Evolutionary conservation across 257 asterid genomes (phyloP), one percentile per base, ranked within the genome.

Genomic region (Solanum chiquidenum): DNA sequence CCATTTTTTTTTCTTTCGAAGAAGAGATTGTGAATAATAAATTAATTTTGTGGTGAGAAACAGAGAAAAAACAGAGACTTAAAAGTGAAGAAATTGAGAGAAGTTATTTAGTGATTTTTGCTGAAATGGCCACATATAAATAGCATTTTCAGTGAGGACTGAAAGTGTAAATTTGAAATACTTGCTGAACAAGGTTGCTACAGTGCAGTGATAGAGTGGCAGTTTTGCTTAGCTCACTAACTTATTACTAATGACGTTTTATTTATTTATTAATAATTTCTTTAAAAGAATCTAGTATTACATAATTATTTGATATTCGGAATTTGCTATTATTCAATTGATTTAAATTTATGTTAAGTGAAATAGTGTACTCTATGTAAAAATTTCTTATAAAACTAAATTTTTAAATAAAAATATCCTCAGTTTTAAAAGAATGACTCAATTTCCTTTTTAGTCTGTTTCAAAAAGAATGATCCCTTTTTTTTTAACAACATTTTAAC

Each of bases 341-440:
- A 52, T 52, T 52, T 52, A 52, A 16, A 52, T 52, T 52, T 52
- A 52, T 0, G 8, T 52, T 10, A 14, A 2, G 60, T 52, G 23
- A 52, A 49, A 16, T 16, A 52, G 23, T 18, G 62, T 2, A 18
- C 23, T 52, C 1, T 18, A 52, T 52, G n/a, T 18, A 52, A 18
- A 52, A 18, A 52, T 1, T 14, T 14, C 8, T 49, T 52, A 52
- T 18, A 52, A 16, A 18, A 55, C 60, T 52, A 52, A 52, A 13
- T 1, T 46, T 0, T 46, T 46, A 5, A 49, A 49, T 5, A 49
- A 5, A 52, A 42, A 11, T 14, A 33, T 33, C 34, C 0, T 33
- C 34, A 0, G 4, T 40, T 40, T 0, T 0, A 40, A 40, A 40
- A 40, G 12, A 40, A 9, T 40, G 46, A 1, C 12, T 40, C 0